A percentile compares a stretch with the other conserved stretches of the same genome.
Conservation (phyloP, 1,284 basidiomycete species). For the Neonothopanus nambi region DNA sequence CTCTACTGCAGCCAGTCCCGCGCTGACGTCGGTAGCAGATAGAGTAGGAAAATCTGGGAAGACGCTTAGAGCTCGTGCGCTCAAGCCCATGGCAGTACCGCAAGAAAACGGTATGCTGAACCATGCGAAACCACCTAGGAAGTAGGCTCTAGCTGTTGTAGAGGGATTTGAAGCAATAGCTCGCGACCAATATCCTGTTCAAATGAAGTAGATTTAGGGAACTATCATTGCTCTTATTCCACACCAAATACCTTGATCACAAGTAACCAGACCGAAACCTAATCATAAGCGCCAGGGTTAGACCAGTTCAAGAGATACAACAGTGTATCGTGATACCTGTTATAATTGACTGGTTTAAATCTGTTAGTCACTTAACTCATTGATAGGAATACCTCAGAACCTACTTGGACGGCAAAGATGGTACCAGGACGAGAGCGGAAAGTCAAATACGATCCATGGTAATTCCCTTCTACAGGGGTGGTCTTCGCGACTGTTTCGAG, state of each 20-base stretch:
- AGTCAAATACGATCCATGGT: slow-evolving; percentile 36
- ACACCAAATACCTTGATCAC: slow-evolving; percentile 21
- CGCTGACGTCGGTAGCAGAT: slow-evolving; percentile 22
- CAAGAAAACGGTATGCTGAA: slow-evolving; percentile 26
- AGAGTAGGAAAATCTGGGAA: slow-evolving; percentile 19
- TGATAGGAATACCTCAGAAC: neutral
- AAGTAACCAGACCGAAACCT: slow-evolving; percentile 21
- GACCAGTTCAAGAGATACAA: slow-evolving; percentile 25
- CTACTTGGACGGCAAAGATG: slow-evolving; percentile 19
- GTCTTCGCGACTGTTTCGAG: slow-evolving; percentile 20
- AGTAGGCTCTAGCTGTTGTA: slow-evolving; percentile 29
- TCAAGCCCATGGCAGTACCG: slow-evolving; percentile 24
- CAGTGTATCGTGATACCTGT: slow-evolving; percentile 16
- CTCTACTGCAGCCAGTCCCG: slow-evolving; percentile 30
- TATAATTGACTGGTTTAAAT: neutral
- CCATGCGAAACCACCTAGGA: slow-evolving; percentile 31
- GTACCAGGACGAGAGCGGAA: slow-evolving; percentile 20
- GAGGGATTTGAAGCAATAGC: slow-evolving; percentile 29
- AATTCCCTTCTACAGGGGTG: slow-evolving; percentile 32
- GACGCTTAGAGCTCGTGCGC: slow-evolving; percentile 19
- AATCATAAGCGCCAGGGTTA: neutral
- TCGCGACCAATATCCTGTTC: slow-evolving; percentile 28
- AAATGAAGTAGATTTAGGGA: slow-evolving; percentile 24
- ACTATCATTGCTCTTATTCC: slow-evolving; percentile 33
- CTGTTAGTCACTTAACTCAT: too few species aligned